Percentiles rank a stretch among this genome's conserved stretches.
Conservation (phyloP, 75 land plant species). For the Adiantum capillusveneris region DNA sequence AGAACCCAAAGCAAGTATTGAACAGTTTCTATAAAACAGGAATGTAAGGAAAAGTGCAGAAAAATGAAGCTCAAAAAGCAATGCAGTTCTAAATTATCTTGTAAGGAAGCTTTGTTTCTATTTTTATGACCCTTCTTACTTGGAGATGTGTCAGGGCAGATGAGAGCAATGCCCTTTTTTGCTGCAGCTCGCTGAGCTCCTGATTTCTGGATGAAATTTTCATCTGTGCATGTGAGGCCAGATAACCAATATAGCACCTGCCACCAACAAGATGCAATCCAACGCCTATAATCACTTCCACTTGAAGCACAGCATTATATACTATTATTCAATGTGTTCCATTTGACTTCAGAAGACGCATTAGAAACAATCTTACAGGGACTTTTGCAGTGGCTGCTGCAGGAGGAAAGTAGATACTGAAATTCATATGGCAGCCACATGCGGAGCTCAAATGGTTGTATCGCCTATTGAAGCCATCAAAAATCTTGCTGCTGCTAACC, state of each 20-base stretch:
- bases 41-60: too few relatives aligned
- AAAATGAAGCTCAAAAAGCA: not conserved
- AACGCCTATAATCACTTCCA: too few relatives aligned
- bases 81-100: not conserved
- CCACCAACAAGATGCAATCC: not conserved
- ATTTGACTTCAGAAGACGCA: too few relatives aligned
- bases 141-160: slow-evolving; percentile 95
- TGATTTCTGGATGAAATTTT: slow-evolving; percentile 84
- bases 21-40: too few relatives aligned
- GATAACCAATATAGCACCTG: slow-evolving; percentile 95
- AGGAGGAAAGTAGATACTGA: slow-evolving; percentile 85
- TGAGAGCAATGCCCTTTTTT: slow-evolving; percentile 60
- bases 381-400: slow-evolving; percentile 35
- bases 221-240: slow-evolving; percentile 94
- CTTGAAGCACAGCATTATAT: too few relatives aligned
- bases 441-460: slow-evolving; percentile 79
- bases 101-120: too few relatives aligned
- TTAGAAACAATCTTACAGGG: too few relatives aligned
- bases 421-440: slow-evolving; percentile 79
- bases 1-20: too few relatives aligned
- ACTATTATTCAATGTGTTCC: too few relatives aligned
- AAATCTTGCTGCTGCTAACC: slow-evolving; percentile 75
- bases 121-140: too few relatives aligned
- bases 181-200: slow-evolving; percentile 97
- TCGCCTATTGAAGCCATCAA: slow-evolving; percentile 79